A percentile compares a stretch with the other conserved stretches of the same genome.
Evolutionary conservation across 2,329 filamentous ascomycete genomes (phyloP).

Genomic region (Hypoxylon sp.): DNA sequence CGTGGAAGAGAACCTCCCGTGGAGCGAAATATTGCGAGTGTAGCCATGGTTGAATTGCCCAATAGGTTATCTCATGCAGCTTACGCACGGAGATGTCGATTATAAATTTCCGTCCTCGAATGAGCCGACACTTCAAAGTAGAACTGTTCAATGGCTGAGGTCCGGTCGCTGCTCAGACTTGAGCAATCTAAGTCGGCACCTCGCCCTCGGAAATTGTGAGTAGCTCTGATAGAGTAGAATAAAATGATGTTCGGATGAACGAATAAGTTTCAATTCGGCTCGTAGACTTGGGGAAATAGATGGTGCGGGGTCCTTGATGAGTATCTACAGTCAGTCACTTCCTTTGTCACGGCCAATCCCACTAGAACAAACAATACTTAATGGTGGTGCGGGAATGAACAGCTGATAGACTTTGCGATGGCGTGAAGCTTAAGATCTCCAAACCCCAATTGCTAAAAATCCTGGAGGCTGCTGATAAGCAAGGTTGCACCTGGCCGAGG

Average conservation of each 20-base stretch:
- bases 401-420: slow-evolving; percentile 25
- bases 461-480: slow-evolving; percentile 29
- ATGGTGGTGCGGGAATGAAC: slow-evolving; percentile 24
- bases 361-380: slow-evolving; percentile 17
- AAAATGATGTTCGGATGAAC: slow-evolving; percentile 40
- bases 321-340: slow-evolving; percentile 31
- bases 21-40: slow-evolving; percentile 60
- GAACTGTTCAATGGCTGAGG: slow-evolving; percentile 35
- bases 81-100: slow-evolving; percentile 39
- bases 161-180: slow-evolving; percentile 24
- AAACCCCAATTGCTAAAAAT: slow-evolving; percentile 29
- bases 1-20: slow-evolving; percentile 58
- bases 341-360: slow-evolving; percentile 30
- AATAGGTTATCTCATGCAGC: slow-evolving; percentile 34
- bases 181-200: slow-evolving; percentile 39
- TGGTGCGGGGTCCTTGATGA: slow-evolving; percentile 38
- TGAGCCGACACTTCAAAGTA: slow-evolving; percentile 25
- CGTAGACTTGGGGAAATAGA: slow-evolving; percentile 25
- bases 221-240: slow-evolving; percentile 26
- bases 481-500: slow-evolving; percentile 29
- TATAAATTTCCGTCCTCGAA: slow-evolving; percentile 39
- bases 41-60: slow-evolving; percentile 58
- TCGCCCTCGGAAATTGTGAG: slow-evolving; percentile 36
- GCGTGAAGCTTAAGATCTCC: slow-evolving; percentile 32
- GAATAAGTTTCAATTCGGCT: slow-evolving; percentile 29